Conservation (phyloP, 2,329 filamentous ascomycete genomes). For the Ceratocystis albifundus region DNA sequence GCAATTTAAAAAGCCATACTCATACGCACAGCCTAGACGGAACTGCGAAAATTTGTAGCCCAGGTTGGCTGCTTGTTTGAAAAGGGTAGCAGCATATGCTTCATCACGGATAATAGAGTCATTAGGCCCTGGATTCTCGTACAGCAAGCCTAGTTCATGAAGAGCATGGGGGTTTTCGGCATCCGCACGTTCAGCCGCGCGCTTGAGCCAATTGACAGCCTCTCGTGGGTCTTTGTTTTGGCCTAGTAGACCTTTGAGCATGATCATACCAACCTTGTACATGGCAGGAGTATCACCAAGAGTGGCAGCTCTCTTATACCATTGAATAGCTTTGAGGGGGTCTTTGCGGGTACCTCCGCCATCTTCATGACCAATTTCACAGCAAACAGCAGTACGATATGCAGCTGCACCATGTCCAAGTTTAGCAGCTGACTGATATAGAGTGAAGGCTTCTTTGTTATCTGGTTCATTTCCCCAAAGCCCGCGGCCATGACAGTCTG, state of each 20-base stretch:
- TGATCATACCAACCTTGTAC: constrained; percentile 97
- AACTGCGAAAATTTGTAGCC: constrained; percentile 95
- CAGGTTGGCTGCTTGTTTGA: constrained; percentile 72
- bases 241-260: constrained; percentile 84
- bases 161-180: constrained; percentile 86
- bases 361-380: constrained; percentile 88
- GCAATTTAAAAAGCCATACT: constrained; percentile 76
- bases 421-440: constrained; percentile 93
- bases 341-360: constrained; percentile 87
- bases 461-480: constrained; percentile 67
- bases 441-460: constrained; percentile 79
- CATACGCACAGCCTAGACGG: constrained; percentile 73
- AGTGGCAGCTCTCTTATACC: constrained; percentile 88
- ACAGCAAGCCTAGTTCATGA: constrained; percentile 67
- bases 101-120: constrained; percentile 73
- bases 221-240: constrained; percentile 73
- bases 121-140: constrained; percentile 52
- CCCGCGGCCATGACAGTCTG: constrained; percentile 78
- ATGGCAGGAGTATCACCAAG: constrained; percentile 86
- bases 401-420: constrained; percentile 73
- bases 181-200: constrained; percentile 79
- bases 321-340: constrained; percentile 87
- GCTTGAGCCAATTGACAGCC: constrained; percentile 83
- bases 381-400: constrained; percentile 92
- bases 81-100: constrained; percentile 66